Base-by-base conservation (phyloP, 768 basidiomycete species). In the Crucibulum laeve region DNA sequence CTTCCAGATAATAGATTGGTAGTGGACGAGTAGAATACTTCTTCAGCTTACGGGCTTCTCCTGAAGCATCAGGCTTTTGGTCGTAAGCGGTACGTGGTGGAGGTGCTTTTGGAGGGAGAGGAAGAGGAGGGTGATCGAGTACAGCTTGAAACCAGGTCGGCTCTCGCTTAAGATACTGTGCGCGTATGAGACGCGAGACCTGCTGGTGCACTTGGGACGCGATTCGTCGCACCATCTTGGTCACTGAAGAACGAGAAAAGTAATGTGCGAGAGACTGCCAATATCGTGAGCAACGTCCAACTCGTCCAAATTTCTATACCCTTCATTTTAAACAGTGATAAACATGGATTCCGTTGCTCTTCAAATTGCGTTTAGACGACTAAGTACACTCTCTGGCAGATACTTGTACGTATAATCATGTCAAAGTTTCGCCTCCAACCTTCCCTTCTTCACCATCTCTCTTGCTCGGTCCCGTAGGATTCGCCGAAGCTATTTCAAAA, bases 191-290 rank as follows among this genome's bases (percentile, higher is more conserved):
- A 47, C 92, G 84, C 23, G 88, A 82, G 36, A 86, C 84, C 45
- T 89, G 84, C 63, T 87, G 81, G 67, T 93, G 93, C 18, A 95
- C 92, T 60, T 95, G 90, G 47, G 79, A 79, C 25, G 92, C 85
- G 54, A 94, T 76, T 54, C 87, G 73, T 47, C 89, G 80, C 26
- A 84, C 84, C 88, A 90, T 90, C 24, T 38, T 48, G 34, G 33
- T 40, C n/a, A n/a, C n/a, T n/a, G 14, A 10, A 8, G 19, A 18
- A 8, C 19, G 13, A 7, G 17, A 37, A 7, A n/a, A 30, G 28
- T 7, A 30, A 30, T 30, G 28, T 7, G 8, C 28, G 28, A 30
- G 28, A 7, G 28, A n/a, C n/a, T n/a, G n/a, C n/a, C 28, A 30
- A 30, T 30, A 7, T 7, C 28, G 8, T 7, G n/a, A n/a, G 28